Evolutionary conservation across 805 yeast species (phyloP).

Genomic region (Candida hispaniensis): DNA sequence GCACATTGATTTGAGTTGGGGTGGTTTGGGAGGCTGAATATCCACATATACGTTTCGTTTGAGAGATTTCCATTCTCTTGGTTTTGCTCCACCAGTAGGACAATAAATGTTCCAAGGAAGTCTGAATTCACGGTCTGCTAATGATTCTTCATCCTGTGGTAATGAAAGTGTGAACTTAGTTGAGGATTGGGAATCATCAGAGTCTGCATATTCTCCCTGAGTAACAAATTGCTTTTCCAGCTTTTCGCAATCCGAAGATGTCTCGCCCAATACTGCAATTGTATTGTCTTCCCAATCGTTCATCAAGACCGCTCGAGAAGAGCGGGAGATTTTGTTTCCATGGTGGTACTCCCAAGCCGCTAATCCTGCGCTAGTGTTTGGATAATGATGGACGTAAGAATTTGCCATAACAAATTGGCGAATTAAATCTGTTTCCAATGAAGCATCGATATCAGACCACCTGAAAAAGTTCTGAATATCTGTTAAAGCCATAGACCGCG

Average conservation of each 20-base stretch:
- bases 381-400: conserved; percentile 12
- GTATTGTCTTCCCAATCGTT: no score
- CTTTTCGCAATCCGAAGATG: not conserved
- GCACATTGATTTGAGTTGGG: conserved; percentile 20
- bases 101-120: conserved; percentile 31
- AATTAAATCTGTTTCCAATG: no score
- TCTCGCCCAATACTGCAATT: conserved; percentile 6
- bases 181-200: conserved; percentile 1
- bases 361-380: conserved; percentile 8
- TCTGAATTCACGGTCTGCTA: conserved; percentile 23
- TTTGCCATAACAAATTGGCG: conserved; percentile 8
- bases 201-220: conserved; percentile 10
- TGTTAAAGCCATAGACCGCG: no score
- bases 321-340: conserved; percentile 7
- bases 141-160: conserved; percentile 7
- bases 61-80: conserved; percentile 28
- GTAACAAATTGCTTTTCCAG: conserved; percentile 8
- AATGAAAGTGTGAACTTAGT: conserved; percentile 16
- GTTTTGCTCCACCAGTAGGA: conserved; percentile 26
- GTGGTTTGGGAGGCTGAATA: conserved; percentile 18
- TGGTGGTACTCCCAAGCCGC: conserved; percentile 11
- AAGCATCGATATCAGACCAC: no score
- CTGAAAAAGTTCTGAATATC: no score
- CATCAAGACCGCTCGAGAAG: conserved; percentile 5
- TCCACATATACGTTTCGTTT: conserved; percentile 23